Percentiles rank a stretch among this genome's conserved stretches.
Conservation (phyloP, 2,329 filamentous ascomycete genomes). For the Ilyonectria sp. region DNA sequence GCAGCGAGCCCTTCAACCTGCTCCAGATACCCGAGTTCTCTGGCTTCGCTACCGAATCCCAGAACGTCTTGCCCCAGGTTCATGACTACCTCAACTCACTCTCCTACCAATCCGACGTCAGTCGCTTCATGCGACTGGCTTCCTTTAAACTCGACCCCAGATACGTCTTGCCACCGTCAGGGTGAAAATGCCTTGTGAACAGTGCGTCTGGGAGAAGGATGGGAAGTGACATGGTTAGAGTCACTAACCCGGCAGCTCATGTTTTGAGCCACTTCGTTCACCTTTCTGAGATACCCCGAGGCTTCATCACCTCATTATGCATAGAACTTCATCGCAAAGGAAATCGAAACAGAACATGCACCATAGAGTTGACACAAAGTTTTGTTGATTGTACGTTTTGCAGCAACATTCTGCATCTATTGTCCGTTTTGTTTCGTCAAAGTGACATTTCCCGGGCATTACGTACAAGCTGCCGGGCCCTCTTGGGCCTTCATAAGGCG, state of each 20-base stretch:
- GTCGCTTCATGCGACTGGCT: constrained; percentile 68
- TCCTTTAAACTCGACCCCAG: constrained; percentile 63
- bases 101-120: constrained; percentile 71
- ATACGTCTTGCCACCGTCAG: constrained; percentile 39
- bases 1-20: constrained; percentile 87
- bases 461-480: constrained; percentile 39
- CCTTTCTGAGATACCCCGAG: constrained; percentile 37
- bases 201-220: not conserved
- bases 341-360: not conserved
- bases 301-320: constrained; percentile 23
- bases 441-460: constrained; percentile 37
- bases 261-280: not conserved
- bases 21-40: constrained; percentile 85
- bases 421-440: constrained; percentile 39
- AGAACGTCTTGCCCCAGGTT: constrained; percentile 68
- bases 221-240: not conserved
- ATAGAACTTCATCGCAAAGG: constrained; percentile 12
- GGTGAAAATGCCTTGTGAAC: not conserved
- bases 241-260: not conserved
- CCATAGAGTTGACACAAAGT: not conserved
- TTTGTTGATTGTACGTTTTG: constrained; percentile 9
- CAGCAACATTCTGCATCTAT: constrained; percentile 36
- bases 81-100: constrained; percentile 74
- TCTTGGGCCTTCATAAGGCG: constrained; percentile 43
- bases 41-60: constrained; percentile 59